Conservation (phyloP, 148 eudicot species). For the Drosera capensis region DNA sequence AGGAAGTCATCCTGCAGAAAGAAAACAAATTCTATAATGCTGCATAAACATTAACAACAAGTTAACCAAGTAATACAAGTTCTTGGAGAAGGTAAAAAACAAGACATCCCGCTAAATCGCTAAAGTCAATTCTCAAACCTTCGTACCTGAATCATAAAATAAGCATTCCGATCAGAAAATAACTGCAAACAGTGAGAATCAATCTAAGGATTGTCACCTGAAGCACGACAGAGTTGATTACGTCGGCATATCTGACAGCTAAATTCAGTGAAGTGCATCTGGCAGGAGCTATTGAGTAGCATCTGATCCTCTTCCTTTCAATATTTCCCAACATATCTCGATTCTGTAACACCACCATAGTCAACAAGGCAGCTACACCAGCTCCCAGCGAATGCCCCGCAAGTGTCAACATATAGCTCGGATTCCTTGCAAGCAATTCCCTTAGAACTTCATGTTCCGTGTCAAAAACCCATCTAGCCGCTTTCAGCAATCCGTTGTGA, state of each 20-base stretch:
- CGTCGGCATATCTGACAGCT: slow-evolving; percentile 95
- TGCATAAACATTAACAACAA: too few species aligned
- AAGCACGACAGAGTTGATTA: slow-evolving; percentile 77
- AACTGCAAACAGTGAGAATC: slow-evolving; percentile 34
- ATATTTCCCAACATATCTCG: slow-evolving; percentile 52
- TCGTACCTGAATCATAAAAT: too few species aligned
- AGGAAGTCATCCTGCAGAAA: slow-evolving; percentile 94
- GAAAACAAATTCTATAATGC: not conserved
- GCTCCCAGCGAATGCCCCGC: slow-evolving; percentile 97
- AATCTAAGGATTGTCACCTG: slow-evolving; percentile 34
- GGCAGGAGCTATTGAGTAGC: slow-evolving; percentile 90
- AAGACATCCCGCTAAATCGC: not conserved
- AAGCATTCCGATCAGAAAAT: slow-evolving; percentile 4
- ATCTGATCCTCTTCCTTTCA: slow-evolving; percentile 67
- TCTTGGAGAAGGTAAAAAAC: too few species aligned
- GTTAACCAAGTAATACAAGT: not conserved
- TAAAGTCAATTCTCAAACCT: not conserved
- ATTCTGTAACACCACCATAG: slow-evolving; percentile 59
- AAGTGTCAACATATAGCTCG: slow-evolving; percentile 68
- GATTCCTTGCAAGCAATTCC: slow-evolving; percentile 47
- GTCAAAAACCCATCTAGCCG: slow-evolving; percentile 78
- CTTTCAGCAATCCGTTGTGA: slow-evolving; percentile 78
- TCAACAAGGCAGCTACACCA: slow-evolving; percentile 62
- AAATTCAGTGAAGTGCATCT: slow-evolving; percentile 90
- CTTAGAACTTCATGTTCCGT: slow-evolving; percentile 44